Base-by-base conservation (phyloP, 1,284 basidiomycete species). In the Bjerkandera adusta region DNA sequence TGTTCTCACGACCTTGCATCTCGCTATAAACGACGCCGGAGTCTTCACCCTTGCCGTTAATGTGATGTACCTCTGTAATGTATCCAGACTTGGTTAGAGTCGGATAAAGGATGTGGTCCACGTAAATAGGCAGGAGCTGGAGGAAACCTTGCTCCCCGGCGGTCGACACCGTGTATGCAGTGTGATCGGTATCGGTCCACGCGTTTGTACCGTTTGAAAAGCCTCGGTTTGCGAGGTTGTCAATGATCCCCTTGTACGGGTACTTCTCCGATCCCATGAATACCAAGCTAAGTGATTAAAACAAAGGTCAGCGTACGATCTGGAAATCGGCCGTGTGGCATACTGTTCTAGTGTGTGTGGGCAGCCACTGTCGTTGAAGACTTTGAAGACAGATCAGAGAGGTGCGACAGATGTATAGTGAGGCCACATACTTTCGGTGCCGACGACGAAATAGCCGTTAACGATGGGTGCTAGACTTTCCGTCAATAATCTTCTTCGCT, bases 1-100 rank as follows among this genome's bases (percentile, higher is more conserved):
- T 92, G 61, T 98, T 98, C 70, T 99, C 89, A 39, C 96, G 79
- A 1, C 93, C 97, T 71, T 99, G 96, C 97, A 99, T 99, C 70
- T 96, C 91, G 58, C 88, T 92, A 66, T 95, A 97, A 22, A 99
- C 97, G 2, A 99, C 97, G 37, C 97, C 97, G 8, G 92, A 90
- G 62, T 99, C 85, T 59, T 96, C 83, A 4, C 92, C 96, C 60
- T 91, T 83, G 8, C 79, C 79, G 65, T 98, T 90, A 58, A 98
- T 84, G 66, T 98, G 95, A 65, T 95, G 91, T 13, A 95, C 89
- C 73, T 99, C 96, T 10, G 97, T 99, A 11, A 90, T 76, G 58
- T 93, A 98, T 36, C 92, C 92, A 43, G 89, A 83, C 52, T 92
- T 80, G 5, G 92, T 95, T 51, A 99, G 83, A 0, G 95, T 98